Evolutionary conservation across 345 rosid species (phyloP).

Genomic region (Hibiscus trionum): DNA sequence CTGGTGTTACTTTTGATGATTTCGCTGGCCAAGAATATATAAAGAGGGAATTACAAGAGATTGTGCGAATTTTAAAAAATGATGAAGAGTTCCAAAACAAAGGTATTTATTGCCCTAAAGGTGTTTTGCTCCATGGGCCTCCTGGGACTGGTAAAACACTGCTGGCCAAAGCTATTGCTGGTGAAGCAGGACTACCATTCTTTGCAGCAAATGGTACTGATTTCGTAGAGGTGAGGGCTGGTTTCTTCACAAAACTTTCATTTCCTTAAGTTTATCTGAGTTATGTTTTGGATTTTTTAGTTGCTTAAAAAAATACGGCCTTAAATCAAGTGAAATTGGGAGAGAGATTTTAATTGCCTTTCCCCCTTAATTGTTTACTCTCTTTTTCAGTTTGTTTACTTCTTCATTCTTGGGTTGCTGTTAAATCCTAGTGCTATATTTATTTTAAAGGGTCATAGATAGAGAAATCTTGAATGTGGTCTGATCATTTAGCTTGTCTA

Average conservation of each 20-base stretch:
- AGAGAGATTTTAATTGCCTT: not conserved
- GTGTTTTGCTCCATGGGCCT: constrained; percentile 95
- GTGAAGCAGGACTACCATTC: constrained; percentile 97
- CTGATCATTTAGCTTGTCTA: constrained; percentile 4
- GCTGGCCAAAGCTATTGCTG: constrained; percentile 96
- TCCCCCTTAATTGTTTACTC: not conserved
- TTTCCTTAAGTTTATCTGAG: not conserved
- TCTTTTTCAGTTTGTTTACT: not conserved
- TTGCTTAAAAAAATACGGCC: not conserved
- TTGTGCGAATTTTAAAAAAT: constrained; percentile 79
- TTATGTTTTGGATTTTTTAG: constrained; percentile 10
- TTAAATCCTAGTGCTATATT: not conserved
- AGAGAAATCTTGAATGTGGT: not conserved
- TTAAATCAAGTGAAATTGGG: not conserved
- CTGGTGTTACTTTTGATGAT: constrained; percentile 92
- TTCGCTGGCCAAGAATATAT: constrained; percentile 98
- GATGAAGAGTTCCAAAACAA: constrained; percentile 87
- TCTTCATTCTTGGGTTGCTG: constrained; percentile 2
- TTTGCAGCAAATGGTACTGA: constrained; percentile 96
- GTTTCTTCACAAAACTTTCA: not conserved
- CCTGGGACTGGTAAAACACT: constrained; percentile 98
- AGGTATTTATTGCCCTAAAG: constrained; percentile 96
- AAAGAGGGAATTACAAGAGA: constrained; percentile 81
- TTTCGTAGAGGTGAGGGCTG: constrained; percentile 73
- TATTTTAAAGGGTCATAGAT: not conserved